These are phyloP conservation scores for Ustulina deusta DNA, from an alignment of 2,329 filamentous ascomycete genomes.

Conservation along the genomic window DNA sequence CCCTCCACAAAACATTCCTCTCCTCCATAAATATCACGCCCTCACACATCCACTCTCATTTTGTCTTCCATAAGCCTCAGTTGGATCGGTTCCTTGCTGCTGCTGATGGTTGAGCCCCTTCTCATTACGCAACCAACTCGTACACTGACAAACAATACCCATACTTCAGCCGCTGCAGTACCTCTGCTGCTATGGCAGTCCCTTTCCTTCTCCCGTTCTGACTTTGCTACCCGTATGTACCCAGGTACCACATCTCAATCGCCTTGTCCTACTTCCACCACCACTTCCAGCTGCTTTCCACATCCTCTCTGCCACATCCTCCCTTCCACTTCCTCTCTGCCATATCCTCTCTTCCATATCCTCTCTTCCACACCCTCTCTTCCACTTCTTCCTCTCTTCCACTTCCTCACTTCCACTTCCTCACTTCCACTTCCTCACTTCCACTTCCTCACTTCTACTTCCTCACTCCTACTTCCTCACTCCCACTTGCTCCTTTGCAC, in stretches of 20 bases:
- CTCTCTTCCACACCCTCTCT: too few relatives aligned
- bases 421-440: too few relatives aligned
- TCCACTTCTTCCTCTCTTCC: too few relatives aligned
- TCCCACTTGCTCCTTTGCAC: not conserved
- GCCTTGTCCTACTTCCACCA: not conserved
- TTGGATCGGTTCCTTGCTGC: not conserved
- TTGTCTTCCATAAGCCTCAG: not conserved
- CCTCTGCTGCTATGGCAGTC: not conserved
- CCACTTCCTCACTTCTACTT: too few relatives aligned
- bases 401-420: too few relatives aligned
- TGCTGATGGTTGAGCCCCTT: not conserved
- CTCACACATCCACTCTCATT: not conserved
- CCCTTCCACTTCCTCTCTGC: too few relatives aligned
- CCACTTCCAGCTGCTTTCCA: not conserved
- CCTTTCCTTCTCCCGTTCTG: not conserved
- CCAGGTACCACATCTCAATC: not conserved
- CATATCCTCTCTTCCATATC: too few relatives aligned
- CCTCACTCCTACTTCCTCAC: too few relatives aligned
- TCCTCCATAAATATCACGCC: too few relatives aligned
- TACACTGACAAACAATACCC: not conserved
- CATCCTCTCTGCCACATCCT: too few relatives aligned
- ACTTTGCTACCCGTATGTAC: not conserved
- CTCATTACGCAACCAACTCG: not conserved
- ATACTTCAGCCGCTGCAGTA: not conserved
- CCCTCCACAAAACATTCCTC: not conserved